Base-by-base conservation (phyloP, 805 yeast species). In the Starmerella kuoi region DNA sequence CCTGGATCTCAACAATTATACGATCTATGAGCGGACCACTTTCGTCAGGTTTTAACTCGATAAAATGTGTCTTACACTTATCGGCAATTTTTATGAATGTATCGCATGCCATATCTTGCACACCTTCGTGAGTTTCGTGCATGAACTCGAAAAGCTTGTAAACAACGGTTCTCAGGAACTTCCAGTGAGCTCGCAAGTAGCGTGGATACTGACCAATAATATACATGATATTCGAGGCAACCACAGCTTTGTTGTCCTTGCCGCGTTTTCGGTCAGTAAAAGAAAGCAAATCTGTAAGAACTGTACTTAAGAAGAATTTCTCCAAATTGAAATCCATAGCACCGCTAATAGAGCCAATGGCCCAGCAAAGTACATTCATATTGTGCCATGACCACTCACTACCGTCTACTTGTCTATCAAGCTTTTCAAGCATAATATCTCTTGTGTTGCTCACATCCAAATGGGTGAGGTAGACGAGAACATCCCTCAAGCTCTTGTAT, bases 41-140 rank as follows among this genome's bases (percentile, higher is more conserved):
- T 65, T 93, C 97, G 49, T 78, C 79, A 18, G 76, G 73, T 63
- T 88, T 96, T 52, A 74, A 79, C 37, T 81, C 79, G 31, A 88
- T 94, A 63, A 91, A 91, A 63, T 88, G 96, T 52, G 87, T 77
- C 63, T 86, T 87, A 72, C 98, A 91, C 65, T 91, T 91, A 53
- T 76, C 79, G 19, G 95, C 84, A 61, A 91, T 91, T 62, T 91
- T 91, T 59, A 88, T 88, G 60, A 91, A 91, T 1, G 99, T 91
- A 63, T 91, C 99, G 69, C 98, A 91, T 7, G 99, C 98, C 98
- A 91, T 91, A 63, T 91, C 98, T 66, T 91, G 98, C 48, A 91
- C 98, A 67, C 98, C 98, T 63, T 88, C 99, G 63, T 91, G 99
- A n/a, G 96, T 86, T 70, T 91, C 99, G 67, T 91, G 97, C 99